Percentiles rank a stretch among this genome's conserved stretches.
Evolutionary conservation across 768 basidiomycete genomes (phyloP).

Genomic region (Galerina sulciceps): DNA sequence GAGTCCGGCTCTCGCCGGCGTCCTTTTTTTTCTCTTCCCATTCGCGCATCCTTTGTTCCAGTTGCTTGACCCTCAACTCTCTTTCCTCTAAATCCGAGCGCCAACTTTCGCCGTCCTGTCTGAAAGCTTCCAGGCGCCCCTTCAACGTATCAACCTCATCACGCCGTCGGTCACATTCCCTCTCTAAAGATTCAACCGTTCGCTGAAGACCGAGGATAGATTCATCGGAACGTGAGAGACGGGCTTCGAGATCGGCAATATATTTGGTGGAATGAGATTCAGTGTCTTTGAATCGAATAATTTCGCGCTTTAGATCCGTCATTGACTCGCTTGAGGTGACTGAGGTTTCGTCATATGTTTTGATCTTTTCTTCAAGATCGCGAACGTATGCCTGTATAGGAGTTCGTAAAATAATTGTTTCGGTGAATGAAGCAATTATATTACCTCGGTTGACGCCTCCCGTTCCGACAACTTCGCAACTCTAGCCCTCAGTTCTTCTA

Average conservation of each 20-base stretch:
- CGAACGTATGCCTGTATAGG: constrained; percentile 80
- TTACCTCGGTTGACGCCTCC: constrained; percentile 89
- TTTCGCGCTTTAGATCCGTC: constrained; percentile 83
- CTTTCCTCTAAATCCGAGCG: constrained; percentile 83
- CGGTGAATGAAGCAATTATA: neutral
- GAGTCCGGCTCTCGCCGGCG: constrained; percentile 65
- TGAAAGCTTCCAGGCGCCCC: constrained; percentile 66
- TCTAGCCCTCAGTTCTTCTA: constrained; percentile 82
- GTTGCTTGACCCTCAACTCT: constrained; percentile 72
- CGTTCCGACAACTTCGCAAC: constrained; percentile 85
- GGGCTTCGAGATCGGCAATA: constrained; percentile 84
- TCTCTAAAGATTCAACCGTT: constrained; percentile 77
- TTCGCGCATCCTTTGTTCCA: constrained; percentile 80
- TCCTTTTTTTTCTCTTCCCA: constrained; percentile 77
- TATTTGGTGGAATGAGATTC: constrained; percentile 78
- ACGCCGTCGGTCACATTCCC: constrained; percentile 73
- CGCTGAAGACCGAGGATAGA: constrained; percentile 70
- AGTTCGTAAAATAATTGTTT: constrained; percentile 14
- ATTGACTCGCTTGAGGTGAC: constrained; percentile 78
- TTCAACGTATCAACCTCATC: constrained; percentile 76
- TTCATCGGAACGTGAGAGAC: constrained; percentile 79
- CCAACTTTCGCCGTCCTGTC: constrained; percentile 81
- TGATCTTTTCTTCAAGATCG: constrained; percentile 92
- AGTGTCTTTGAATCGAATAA: constrained; percentile 74
- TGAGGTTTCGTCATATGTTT: constrained; percentile 79